Base-by-base conservation (phyloP, 139 green algal species). In the Marvania coccoides region DNA sequence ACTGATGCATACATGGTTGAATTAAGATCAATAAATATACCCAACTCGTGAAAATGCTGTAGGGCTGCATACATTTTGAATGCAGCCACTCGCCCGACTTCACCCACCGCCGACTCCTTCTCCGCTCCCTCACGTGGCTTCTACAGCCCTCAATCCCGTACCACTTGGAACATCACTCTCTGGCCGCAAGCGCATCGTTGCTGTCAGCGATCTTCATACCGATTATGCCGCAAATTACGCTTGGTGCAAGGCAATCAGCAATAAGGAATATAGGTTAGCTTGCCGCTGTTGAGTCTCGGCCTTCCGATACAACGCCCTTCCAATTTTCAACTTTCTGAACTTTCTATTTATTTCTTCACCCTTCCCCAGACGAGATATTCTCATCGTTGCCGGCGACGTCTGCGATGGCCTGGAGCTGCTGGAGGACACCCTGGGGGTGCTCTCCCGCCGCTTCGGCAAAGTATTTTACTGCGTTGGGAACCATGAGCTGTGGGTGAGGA, bases 381-480 rank as follows among this genome's bases (percentile, higher is more conserved):
- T 94, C 2, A 73, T 91, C 2, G 47, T 93, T 5, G 81, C 82
- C 37, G 87, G 87, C 0, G 87, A 94, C 34, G 64, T 91, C 6
- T 83, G 70, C 5, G 86, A 93, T 7, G 68, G 87, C 37, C 31
- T 87, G 30, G 12, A 45, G 0, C 47, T 73, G 2, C 24, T 92
- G 12, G 65, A 77, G 48, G 29, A 40, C 0, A 88, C 83, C 1
- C 33, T 90, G n/a, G 28, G 47, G 9, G 56, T 58, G 4, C 71
- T 93, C 29, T 37, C 23, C 3, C 2, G 24, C 5, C 57, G 66
- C 12, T 93, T 80, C 35, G 33, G 28, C 2, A 26, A 71, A 2
- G 81, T 90, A 13, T 79, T 81, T 38, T 92, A 87, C 65, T 65
- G 73, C 8, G 73, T 73, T 3, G 87, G 87, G 54, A 94, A 94